Base-by-base conservation (phyloP, 2,329 filamentous ascomycete genomes). In the Calonectria crousiana region DNA sequence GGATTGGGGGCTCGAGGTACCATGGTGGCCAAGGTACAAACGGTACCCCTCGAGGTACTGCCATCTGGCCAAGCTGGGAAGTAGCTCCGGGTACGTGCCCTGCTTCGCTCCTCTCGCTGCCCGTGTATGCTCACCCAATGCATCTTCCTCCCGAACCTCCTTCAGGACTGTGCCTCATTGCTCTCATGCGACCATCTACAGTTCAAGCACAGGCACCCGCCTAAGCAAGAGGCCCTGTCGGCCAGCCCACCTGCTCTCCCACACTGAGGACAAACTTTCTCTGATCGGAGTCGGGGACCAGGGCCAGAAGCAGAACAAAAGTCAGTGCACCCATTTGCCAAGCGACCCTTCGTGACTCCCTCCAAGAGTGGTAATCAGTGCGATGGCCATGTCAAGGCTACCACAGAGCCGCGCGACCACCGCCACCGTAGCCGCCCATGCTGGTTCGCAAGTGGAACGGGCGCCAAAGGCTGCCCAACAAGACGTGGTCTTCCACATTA, bases 291-390 rank as follows among this genome's bases (percentile, higher is more conserved):
- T 14, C 44, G 34, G 32, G 60, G 38, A 64, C 60, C 38, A 47
- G 60, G 60, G 36, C 60, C 60, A 44, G 34, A 64, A 47, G 38
- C 36, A 44, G 60, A 30, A 4, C 26, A 14, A 64, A 44, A 64
- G 36, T 38, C 58, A 65, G 20, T 52, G 67, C 56, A 36, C 71
- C 52, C 60, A 72, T 75, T 44, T 44, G 76, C 76, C 74, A 76
- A 77, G 75, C 64, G 64, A 41, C 38, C 60, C 47, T 67, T 60
- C 56, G 56, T 60, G 34, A 60, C n/a, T 60, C 44, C 52, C 67
- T 64, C 78, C 79, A 67, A 74, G 77, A 77, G 73, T 58, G 79
- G 79, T 74, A 80, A 81, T 80, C 78, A 78, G 75, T 78, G 79
- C 79, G 79, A 77, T 75, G 75, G 70, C 72, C 66, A 72, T 62